Evolutionary conservation across 139 green algal species (phyloP), one percentile per base, ranked within the genome.

Genomic region (Spirogloea muscicola): DNA sequence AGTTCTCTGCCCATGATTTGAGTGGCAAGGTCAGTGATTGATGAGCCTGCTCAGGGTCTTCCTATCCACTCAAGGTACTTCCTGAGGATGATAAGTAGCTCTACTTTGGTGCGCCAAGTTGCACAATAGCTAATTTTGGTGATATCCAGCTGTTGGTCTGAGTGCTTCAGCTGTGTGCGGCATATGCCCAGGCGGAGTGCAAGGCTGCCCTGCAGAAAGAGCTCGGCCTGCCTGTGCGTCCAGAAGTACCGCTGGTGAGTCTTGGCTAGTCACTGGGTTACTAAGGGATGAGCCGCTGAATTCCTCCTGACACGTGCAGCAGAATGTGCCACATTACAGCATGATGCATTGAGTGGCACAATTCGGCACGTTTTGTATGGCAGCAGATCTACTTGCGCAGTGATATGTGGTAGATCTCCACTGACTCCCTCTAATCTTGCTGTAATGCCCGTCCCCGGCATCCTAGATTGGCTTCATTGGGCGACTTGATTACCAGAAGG

Each of bases 141-240:
- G n/a, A n/a, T n/a, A n/a, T n/a, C n/a, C n/a, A n/a, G n/a, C n/a
- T n/a, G n/a, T n/a, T n/a, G n/a, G n/a, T n/a, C n/a, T n/a, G n/a
- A n/a, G n/a, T n/a, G n/a, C n/a, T n/a, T n/a, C n/a, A n/a, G n/a
- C n/a, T n/a, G n/a, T n/a, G n/a, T n/a, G n/a, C n/a, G n/a, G 13
- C 7, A 25, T 38, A 62, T 27, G 21, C 48, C 21, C 72, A 98
- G 86, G 62, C 73, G 16, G 51, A 77, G 49, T 96, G 92, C 87
- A 97, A 98, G 86, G 72, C 59, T 6, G 79, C 74, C 27, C 60
- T 82, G 40, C 63, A 84, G 69, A 77, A 87, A 71, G 90, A 97
- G 88, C 74, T 99, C 73, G 93, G 94, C 0, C 87, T 98, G 64
- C 90, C 90, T 5, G 90, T 91, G 38, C 68, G 92, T 29, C 80